phyloP scores from a whole-genome alignment of 2,329 filamentous ascomycete species.

The Coniochaeta sp. region DNA sequence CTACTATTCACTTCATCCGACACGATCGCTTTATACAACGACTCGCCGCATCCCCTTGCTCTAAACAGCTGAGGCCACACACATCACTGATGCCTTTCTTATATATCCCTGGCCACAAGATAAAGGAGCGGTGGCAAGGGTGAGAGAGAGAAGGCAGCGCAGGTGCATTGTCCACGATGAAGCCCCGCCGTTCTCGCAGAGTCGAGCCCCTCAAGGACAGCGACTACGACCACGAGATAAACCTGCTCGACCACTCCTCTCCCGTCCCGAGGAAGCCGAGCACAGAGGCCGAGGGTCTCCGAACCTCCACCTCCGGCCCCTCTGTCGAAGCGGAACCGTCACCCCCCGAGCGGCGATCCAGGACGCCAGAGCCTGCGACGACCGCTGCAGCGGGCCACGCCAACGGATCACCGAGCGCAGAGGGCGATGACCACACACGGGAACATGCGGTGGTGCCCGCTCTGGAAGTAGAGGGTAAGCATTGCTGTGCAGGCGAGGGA shows the following conservation, averaged over 20 bases:
- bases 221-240: slow-evolving; percentile 67
- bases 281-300: not conserved
- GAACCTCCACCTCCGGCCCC: slow-evolving; percentile 14
- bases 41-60: no score
- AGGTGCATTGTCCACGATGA: slow-evolving; percentile 30
- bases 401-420: not conserved
- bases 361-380: not conserved
- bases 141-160: slow-evolving; percentile 8
- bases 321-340: not conserved
- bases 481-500: no score
- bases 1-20: no score
- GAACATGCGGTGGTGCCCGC: not conserved
- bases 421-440: not conserved
- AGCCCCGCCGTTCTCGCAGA: slow-evolving; percentile 46
- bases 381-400: not conserved
- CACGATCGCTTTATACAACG: no score
- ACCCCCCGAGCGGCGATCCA: not conserved
- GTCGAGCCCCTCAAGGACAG: slow-evolving; percentile 46
- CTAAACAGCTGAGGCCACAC: no score
- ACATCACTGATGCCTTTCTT: not conserved
- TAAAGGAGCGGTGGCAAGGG: slow-evolving; percentile 3
- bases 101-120: not conserved
- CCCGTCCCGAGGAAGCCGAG: not conserved
- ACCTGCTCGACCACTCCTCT: slow-evolving; percentile 51
- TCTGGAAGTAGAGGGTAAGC: slow-evolving; percentile 13